Conservation (phyloP, 352 stramenopile genomes). For the Phytophthora sp. region DNA sequence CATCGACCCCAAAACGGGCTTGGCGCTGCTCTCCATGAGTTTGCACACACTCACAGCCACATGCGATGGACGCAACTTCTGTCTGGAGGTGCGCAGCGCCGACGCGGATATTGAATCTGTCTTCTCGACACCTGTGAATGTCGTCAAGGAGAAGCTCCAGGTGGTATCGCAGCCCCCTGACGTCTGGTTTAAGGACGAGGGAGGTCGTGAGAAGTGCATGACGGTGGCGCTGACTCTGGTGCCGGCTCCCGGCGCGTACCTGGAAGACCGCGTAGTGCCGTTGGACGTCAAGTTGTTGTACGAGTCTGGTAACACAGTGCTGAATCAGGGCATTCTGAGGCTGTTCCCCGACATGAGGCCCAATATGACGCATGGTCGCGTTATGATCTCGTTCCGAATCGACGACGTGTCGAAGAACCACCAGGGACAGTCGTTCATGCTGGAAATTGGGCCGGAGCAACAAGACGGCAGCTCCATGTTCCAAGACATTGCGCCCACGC, state of each 20-base stretch:
- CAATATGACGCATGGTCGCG: conserved; percentile 87
- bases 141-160: conserved; percentile 81
- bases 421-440: conserved; percentile 94
- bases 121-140: conserved; percentile 64
- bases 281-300: conserved; percentile 81
- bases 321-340: conserved; percentile 93
- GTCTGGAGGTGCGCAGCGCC: conserved; percentile 60
- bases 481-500: conserved; percentile 90
- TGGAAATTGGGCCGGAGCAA: conserved; percentile 90
- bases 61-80: conserved; percentile 70
- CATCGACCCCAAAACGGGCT: conserved; percentile 48
- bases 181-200: conserved; percentile 98
- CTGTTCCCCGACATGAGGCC: conserved; percentile 85
- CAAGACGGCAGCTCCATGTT: conserved; percentile 85
- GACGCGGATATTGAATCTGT: conserved; percentile 67
- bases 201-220: conserved; percentile 96
- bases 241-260: conserved; percentile 59
- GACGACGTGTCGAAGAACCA: conserved; percentile 98
- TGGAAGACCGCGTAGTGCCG: conserved; percentile 83
- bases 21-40: conserved; percentile 52
- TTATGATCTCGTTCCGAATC: conserved; percentile 93
- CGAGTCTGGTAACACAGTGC: conserved; percentile 82
- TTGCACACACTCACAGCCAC: conserved; percentile 61
- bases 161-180: conserved; percentile 84
- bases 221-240: conserved; percentile 84